Evolutionary conservation across 1,284 basidiomycete species (phyloP).

Genomic region (Sporisorium iseilematis-ciliati): DNA sequence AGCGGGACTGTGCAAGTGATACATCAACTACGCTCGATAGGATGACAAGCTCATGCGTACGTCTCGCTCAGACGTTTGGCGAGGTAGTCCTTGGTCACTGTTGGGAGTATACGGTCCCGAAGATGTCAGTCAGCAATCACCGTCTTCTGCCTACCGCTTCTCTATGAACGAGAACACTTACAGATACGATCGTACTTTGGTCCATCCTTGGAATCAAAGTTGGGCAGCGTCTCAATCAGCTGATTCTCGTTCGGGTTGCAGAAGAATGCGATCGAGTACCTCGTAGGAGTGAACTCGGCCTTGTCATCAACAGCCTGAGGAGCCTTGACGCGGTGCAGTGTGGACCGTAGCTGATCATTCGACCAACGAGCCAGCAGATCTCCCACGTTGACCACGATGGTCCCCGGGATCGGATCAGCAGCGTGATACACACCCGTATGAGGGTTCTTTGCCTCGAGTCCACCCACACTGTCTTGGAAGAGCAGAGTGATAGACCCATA

Average conservation of each 20-base stretch:
- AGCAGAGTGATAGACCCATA: conserved; percentile 30
- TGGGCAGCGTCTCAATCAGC: conserved; percentile 79
- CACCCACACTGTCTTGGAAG: conserved; percentile 30
- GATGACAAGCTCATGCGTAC: conserved; percentile 16
- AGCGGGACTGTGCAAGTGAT: not conserved
- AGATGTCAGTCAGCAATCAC: not conserved
- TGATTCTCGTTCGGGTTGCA: conserved; percentile 83
- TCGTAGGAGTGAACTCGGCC: conserved; percentile 74
- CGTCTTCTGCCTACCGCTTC: no score
- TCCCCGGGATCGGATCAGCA: conserved; percentile 24
- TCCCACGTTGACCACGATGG: conserved; percentile 31
- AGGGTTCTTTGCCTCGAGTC: conserved; percentile 27
- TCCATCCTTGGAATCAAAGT: conserved; percentile 58
- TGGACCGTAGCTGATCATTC: conserved; percentile 25
- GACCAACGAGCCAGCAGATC: conserved; percentile 29
- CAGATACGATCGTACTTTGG: conserved; percentile 72
- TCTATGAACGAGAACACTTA: conserved; percentile 18
- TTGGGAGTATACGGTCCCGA: not conserved
- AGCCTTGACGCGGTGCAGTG: conserved; percentile 26
- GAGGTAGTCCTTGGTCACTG: conserved; percentile 80
- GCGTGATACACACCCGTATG: conserved; percentile 31
- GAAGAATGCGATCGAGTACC: conserved; percentile 88
- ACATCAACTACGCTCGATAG: not conserved
- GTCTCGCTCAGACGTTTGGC: conserved; percentile 74
- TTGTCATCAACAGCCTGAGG: conserved; percentile 16